Base-by-base conservation (phyloP, 2,329 filamentous ascomycete genomes). In the Apiospora malaysiana region DNA sequence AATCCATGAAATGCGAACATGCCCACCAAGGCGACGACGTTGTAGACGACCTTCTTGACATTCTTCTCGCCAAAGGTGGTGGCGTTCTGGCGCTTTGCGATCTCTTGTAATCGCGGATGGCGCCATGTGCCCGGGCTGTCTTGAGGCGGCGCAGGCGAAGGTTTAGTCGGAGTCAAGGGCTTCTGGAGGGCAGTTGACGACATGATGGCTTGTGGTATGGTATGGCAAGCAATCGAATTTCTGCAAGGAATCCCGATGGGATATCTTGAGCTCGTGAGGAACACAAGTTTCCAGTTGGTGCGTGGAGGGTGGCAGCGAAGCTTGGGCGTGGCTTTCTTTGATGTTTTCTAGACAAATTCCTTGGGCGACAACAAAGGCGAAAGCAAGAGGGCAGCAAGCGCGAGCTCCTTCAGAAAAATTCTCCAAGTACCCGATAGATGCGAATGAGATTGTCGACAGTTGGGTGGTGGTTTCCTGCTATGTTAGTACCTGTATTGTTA, bases 61-160 rank as follows among this genome's bases (percentile, higher is more conserved):
- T 97, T 95, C 79, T 89, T 89, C 76, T 95, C 91, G 70, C 91
- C 90, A 80, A 98, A 97, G 66, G 87, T 93, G 18, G 91, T 90
- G 25, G 91, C 91, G 80, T 93, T 91, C 79, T 94, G 93, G 68
- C 96, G 91, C 73, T 89, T 88, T 21, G 93, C 90, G 79, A 99
- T 97, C 82, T 98, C 95, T 77, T 94, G 88, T 74, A 98, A 87
- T 73, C 92, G 91, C 45, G 96, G 96, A 81, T 99, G 96, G 78
- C 91, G 90, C 95, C 96, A 99, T 79, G 91, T 94, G 70, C 95
- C 95, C 8, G 93, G 88, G 76, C 87, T 90, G 69, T 90, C 88
- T 40, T 81, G 78, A 56, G 76, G 74, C 27, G 77, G 74, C 21
- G 78, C 73, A 0, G 81, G 74, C 8, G 76, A 70, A 23, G 80